phyloP scores from a whole-genome alignment of 306 rosid species.

The Trifolium subterraneum region DNA sequence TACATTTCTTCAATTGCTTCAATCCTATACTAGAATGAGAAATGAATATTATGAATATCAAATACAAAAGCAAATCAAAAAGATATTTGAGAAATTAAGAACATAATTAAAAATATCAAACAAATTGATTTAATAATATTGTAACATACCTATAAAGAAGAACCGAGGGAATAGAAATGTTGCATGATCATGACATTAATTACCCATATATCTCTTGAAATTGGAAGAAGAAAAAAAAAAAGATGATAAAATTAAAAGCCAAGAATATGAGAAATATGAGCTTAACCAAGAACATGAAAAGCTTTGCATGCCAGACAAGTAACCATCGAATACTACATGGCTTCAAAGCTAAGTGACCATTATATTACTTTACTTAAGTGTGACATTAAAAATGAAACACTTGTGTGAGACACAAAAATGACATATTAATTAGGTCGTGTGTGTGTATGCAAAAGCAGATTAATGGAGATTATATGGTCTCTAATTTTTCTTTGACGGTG shows the following conservation, averaged over 20 bases:
- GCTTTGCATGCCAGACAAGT: slow-evolving; percentile 70
- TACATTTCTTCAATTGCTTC: not conserved
- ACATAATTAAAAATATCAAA: not conserved
- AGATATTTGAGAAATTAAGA: not conserved
- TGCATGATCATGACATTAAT: not conserved
- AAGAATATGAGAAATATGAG: not conserved
- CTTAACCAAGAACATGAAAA: slow-evolving; percentile 45
- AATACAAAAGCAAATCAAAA: not conserved
- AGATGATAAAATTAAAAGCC: not conserved
- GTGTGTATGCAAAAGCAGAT: slow-evolving; percentile 3
- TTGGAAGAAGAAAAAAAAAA: not conserved
- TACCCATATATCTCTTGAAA: not conserved
- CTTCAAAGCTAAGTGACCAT: slow-evolving; percentile 69
- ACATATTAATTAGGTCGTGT: slow-evolving; percentile 34
- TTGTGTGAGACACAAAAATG: slow-evolving; percentile 37
- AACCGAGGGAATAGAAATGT: not conserved
- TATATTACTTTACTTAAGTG: slow-evolving; percentile 10
- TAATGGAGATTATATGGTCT: slow-evolving; percentile 39
- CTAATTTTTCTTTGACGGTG: not conserved
- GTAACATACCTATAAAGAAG: not conserved
- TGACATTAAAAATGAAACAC: slow-evolving; percentile 30
- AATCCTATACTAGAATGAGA: not conserved
- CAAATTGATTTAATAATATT: not conserved
- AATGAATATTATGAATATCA: not conserved
- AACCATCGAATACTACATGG: slow-evolving; percentile 66